A percentile compares a stretch with the other conserved stretches of the same genome.
These are phyloP conservation scores for Apostasia shenzhenica DNA, from an alignment of 106 monocot species.

Conservation along the genomic window DNA sequence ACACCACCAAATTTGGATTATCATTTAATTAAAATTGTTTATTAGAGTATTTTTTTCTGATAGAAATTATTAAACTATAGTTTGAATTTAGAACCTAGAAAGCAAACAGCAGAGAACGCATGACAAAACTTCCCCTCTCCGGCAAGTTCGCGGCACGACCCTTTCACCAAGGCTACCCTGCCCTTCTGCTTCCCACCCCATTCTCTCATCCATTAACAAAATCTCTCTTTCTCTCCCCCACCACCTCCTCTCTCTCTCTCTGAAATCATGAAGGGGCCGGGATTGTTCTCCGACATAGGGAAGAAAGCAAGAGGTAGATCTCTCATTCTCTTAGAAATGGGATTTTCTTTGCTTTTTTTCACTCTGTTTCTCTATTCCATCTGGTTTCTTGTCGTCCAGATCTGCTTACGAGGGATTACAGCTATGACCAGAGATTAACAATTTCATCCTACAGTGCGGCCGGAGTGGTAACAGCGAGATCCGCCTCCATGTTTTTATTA, in stretches of 20 bases:
- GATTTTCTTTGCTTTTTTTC: background rate
- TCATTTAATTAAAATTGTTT: too few species aligned
- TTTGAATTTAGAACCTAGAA: too few species aligned
- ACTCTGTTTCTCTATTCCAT: background rate
- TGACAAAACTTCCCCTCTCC: too few species aligned
- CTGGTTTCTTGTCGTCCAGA: background rate
- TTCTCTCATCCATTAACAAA: background rate
- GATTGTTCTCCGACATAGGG: constrained; percentile 24
- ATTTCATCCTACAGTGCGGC: constrained; percentile 14
- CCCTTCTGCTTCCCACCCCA: background rate
- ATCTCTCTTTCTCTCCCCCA: background rate
- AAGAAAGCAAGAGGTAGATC: constrained; percentile 20
- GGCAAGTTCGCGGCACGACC: too few species aligned
- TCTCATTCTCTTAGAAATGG: background rate
- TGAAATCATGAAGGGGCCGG: constrained; percentile 21
- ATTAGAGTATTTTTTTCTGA: too few species aligned
- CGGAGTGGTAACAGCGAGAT: constrained; percentile 18
- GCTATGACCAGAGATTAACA: constrained; percentile 21
- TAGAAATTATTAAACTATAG: too few species aligned
- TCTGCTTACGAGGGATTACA: constrained; percentile 23
- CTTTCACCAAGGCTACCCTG: too few species aligned
- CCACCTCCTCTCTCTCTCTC: background rate
- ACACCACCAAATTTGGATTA: too few species aligned
- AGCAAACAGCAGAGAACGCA: too few species aligned
- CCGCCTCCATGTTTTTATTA: background rate